Percentiles rank a stretch among this genome's conserved stretches.
phyloP scores from a whole-genome alignment of 1,284 basidiomycete genomes.

The Apiotrichum brassicae region DNA sequence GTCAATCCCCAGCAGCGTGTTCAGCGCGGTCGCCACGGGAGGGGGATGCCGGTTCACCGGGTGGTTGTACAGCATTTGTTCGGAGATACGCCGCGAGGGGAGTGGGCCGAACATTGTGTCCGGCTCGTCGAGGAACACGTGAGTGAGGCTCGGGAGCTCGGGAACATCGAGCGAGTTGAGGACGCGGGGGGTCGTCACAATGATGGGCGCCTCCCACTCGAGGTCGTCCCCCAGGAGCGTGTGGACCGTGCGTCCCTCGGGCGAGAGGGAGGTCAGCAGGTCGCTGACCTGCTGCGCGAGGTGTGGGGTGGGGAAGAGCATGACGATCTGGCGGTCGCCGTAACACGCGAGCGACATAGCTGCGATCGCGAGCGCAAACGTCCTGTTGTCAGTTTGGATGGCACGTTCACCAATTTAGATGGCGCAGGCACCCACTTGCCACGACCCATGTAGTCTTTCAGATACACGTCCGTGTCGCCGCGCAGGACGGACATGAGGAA shows the following conservation, averaged over 20 bases:
- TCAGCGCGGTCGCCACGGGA: conserved; percentile 15
- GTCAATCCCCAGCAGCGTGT: conserved; percentile 19
- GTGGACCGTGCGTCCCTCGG: not conserved
- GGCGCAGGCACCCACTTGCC: conserved; percentile 36
- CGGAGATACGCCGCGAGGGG: conserved; percentile 13
- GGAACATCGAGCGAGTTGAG: not conserved
- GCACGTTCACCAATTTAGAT: too few relatives aligned
- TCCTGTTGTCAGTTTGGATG: too few relatives aligned
- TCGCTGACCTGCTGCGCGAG: conserved; percentile 26
- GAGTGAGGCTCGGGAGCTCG: conserved; percentile 6
- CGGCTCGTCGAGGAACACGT: conserved; percentile 34
- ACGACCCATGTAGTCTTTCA: conserved; percentile 34
- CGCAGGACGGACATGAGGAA: conserved; percentile 23
- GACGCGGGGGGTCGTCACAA: conserved; percentile 20
- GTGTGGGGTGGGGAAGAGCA: conserved; percentile 28
- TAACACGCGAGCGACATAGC: conserved; percentile 16
- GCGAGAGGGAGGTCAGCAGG: not conserved
- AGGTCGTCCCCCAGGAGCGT: not conserved
- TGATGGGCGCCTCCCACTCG: conserved; percentile 11
- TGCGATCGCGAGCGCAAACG: conserved; percentile 21
- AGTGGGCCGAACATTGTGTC: conserved; percentile 27
- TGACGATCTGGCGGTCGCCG: conserved; percentile 9
- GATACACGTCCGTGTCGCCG: conserved; percentile 25
- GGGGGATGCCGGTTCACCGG: conserved; percentile 27
- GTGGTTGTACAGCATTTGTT: conserved; percentile 10